Evolutionary conservation across 2,329 filamentous ascomycete genomes (phyloP), one percentile per base, ranked within the genome.

Genomic region (Epichloe sylvatica): DNA sequence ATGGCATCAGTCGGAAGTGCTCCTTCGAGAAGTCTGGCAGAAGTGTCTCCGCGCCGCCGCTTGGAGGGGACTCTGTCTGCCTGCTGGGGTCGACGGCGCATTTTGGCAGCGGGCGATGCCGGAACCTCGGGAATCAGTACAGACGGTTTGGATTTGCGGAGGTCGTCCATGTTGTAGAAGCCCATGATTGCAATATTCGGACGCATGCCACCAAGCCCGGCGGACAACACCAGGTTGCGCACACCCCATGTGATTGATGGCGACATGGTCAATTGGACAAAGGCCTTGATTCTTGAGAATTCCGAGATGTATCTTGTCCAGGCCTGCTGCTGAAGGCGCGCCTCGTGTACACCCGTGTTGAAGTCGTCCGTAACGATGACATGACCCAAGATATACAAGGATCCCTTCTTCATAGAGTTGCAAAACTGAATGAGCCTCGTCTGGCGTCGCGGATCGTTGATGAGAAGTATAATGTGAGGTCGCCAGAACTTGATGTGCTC

Each of bases 401-500:
- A 82, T 0, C 88, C 89, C 60, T 94, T 94, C 63, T 94, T 94
- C 62, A 94, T 70, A 0, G 86, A 89, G 63, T 94, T 94, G 67
- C 88, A 94, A 57, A 94, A 94, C 52, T 90, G 86, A 2, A 94
- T 91, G 39, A 94, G 75, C 40, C 86, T 83, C 48, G 85, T 88
- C 61, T 92, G 86, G 5, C 76, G 77, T n/a, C 88, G 76, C 4
- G 87, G 84, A 58, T 92, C 80, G 60, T 91, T 92, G 55, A 92
- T 80, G 48, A 94, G 77, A 0, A 94, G 73, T 45, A 94, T 77
- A 41, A 94, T 90, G 55, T 94, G 88, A 0, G 88, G 88, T 47
- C 88, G 76, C 88, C 89, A 94, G 62, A 94, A 94, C 60, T 94
- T 94, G 64, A 94, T 89, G 61, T 94, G 88, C 58, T 94, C 88